Base-by-base conservation (phyloP, 352 stramenopile species). In the Thraustochytrium sp. region DNA sequence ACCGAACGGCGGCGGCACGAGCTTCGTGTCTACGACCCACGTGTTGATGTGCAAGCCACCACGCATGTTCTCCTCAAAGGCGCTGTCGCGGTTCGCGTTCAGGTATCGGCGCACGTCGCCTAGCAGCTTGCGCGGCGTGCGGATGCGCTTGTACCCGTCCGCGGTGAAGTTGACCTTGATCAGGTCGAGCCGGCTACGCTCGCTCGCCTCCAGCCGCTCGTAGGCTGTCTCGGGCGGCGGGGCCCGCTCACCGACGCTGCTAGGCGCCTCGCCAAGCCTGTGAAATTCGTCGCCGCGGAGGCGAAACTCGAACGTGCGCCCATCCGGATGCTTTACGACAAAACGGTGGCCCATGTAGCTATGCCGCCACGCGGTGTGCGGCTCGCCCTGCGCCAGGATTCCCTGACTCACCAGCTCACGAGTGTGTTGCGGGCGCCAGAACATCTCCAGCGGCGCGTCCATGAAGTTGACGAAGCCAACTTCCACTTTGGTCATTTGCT, bases 41-140 rank as follows among this genome's bases (percentile, higher is more conserved):
- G 91, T 85, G 37, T 90, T 86, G 46, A 93, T 90, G 36, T 86
- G 91, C 1, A 91, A 68, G 34, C 89, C 87, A 16, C 68, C 82
- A 13, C 85, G 82, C 89, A 89, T 92, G 84, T 91, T 87, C 85
- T 92, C 89, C 13, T 78, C 59, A 2, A 87, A 61, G 31, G 64
- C 62, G 78, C 89, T 55, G 42, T 90, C 53, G 5, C 83, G 75
- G 85, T 93, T 93, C 63, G 91, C 90, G 72, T 91, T 90, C 62
- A 90, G 92, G 76, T 89, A 93, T 16, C 88, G 76, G 76, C 87
- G 84, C 84, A 93, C 90, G 40, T 84, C 88, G 18, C 82, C 87
- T 85, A 89, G 91, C 8, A 93, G 76, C 85, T 92, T 87, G 65
- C 86, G 64, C 2, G 89, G 89, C 8, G 91, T 77, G 46, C 80